These are phyloP conservation scores for Cerrena zonata DNA, from an alignment of 1,284 basidiomycete genomes.

Conservation along the genomic window DNA sequence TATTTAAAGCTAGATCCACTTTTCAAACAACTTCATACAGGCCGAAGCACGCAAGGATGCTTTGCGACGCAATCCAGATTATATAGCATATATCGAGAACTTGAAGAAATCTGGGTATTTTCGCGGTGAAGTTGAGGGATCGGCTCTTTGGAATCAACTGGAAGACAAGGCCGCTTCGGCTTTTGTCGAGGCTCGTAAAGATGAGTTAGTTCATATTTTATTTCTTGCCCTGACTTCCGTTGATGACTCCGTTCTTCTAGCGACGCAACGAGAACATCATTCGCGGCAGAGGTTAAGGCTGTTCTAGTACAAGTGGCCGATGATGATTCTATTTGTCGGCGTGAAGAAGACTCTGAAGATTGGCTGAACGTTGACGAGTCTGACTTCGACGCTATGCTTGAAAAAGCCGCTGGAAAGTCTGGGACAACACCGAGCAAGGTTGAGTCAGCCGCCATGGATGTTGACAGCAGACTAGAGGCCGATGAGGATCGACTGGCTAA, in stretches of 20 bases:
- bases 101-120: conserved; percentile 70
- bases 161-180: conserved; percentile 66
- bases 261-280: conserved; percentile 59
- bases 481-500: conserved; percentile 42
- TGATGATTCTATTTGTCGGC: conserved; percentile 12
- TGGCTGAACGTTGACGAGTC: conserved; percentile 68
- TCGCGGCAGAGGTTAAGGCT: conserved; percentile 63
- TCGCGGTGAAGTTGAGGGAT: conserved; percentile 68
- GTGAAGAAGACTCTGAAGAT: conserved; percentile 59
- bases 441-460: conserved; percentile 37
- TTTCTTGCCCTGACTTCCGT: neutral
- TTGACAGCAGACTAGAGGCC: conserved; percentile 33
- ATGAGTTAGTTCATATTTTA: conserved; percentile 51
- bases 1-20: neutral
- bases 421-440: conserved; percentile 15
- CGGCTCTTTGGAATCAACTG: conserved; percentile 64
- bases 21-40: conserved; percentile 28
- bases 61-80: conserved; percentile 59
- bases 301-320: conserved; percentile 45
- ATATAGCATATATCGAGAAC: conserved; percentile 61
- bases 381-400: conserved; percentile 60
- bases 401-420: conserved; percentile 32
- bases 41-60: conserved; percentile 58
- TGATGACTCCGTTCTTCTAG: conserved; percentile 27
- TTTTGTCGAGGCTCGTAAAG: conserved; percentile 58